Conservation (phyloP, 163 green algal species). For the Chlorella variabilis region DNA sequence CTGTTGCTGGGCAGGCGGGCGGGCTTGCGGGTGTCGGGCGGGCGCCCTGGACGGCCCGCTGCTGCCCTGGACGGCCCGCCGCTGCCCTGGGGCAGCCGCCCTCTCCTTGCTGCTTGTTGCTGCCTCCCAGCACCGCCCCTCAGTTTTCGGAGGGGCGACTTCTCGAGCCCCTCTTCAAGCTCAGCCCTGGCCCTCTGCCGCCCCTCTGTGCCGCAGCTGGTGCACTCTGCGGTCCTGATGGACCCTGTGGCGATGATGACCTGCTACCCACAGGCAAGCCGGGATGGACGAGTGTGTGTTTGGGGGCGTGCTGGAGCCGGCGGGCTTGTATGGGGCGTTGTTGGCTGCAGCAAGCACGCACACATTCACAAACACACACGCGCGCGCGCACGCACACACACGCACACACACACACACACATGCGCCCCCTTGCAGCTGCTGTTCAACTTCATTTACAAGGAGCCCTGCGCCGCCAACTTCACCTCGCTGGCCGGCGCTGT, state of each 20-base stretch:
- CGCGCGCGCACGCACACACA: no score
- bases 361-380: no score
- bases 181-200: background rate
- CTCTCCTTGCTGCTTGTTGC: background rate
- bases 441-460: constrained; percentile 64
- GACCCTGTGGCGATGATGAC: constrained; percentile 68
- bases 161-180: background rate
- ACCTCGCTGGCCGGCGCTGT: constrained; percentile 20
- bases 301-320: no score
- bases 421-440: constrained; percentile 55
- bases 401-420: no score
- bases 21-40: background rate
- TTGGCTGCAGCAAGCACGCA: no score
- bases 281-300: background rate
- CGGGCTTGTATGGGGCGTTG: no score
- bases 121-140: no score
- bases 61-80: no score
- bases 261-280: constrained; percentile 50
- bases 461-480: constrained; percentile 12
- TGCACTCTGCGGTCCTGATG: constrained; percentile 56
- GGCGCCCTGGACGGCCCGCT: background rate
- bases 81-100: no score
- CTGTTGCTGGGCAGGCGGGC: background rate
- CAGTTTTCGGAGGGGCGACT: no score
- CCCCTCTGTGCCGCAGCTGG: constrained; percentile 30